Conservation (phyloP, 176 grass and related monocot species). For the Carex kokanica region DNA sequence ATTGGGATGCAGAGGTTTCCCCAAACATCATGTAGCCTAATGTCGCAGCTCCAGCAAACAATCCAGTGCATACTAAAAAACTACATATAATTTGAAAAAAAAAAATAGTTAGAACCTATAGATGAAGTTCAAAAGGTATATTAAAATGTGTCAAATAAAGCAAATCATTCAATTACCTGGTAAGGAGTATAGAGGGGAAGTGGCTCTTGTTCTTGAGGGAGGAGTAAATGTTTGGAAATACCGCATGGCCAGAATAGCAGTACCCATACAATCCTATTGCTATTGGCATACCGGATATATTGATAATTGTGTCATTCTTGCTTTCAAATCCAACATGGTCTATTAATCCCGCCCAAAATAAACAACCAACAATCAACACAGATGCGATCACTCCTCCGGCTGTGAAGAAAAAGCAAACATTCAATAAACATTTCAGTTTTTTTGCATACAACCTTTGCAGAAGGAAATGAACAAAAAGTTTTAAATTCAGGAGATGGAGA, state of each 20-base stretch:
- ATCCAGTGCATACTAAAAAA: conserved; percentile 57
- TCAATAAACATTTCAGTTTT: neutral
- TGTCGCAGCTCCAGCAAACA: conserved; percentile 54
- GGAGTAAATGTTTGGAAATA: conserved; percentile 97
- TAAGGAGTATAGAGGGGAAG: conserved; percentile 56
- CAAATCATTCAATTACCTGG: conserved; percentile 47
- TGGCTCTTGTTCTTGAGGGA: conserved; percentile 81
- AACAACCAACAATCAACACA: conserved; percentile 56
- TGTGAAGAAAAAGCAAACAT: conserved; percentile 27
- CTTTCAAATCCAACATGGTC: conserved; percentile 79
- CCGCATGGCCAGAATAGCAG: conserved; percentile 82
- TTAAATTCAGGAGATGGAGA: neutral
- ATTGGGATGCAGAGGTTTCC: conserved; percentile 69
- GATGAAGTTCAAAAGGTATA: neutral
- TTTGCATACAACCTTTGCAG: neutral
- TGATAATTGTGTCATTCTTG: conserved; percentile 40
- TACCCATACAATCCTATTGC: conserved; percentile 89
- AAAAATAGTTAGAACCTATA: conserved; percentile 15
- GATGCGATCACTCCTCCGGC: conserved; percentile 94
- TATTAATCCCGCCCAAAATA: conserved; percentile 78
- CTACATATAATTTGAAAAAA: conserved; percentile 33
- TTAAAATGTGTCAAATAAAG: neutral
- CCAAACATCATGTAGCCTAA: conserved; percentile 92
- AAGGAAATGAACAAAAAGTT: neutral
- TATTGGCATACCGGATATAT: conserved; percentile 74